Evolutionary conservation across 192 early-diverging fungal species (phyloP).

Genomic region (Entomortierella chlamydospora): DNA sequence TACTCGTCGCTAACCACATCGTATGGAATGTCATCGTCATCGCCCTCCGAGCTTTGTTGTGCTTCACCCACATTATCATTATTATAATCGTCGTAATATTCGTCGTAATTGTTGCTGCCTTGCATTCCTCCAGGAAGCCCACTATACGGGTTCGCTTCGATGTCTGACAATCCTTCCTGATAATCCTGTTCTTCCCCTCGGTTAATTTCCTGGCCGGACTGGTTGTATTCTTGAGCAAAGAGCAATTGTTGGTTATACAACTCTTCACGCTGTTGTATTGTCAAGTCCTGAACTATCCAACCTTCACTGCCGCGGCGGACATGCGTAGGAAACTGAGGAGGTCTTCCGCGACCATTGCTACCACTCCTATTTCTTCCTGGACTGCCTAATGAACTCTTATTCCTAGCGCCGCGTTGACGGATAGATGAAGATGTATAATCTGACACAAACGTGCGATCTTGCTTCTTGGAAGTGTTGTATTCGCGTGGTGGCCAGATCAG

Average conservation of each 20-base stretch:
- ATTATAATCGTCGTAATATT: slow-evolving; percentile 6
- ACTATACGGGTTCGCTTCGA: slow-evolving; percentile 22
- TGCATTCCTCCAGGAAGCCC: slow-evolving; percentile 45
- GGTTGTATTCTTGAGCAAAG: slow-evolving; percentile 34
- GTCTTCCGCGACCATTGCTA: neutral
- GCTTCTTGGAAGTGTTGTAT: slow-evolving; percentile 58
- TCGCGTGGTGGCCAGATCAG: slow-evolving; percentile 80
- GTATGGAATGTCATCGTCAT: slow-evolving; percentile 33
- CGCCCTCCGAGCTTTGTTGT: slow-evolving; percentile 12
- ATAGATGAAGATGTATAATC: slow-evolving; percentile 41
- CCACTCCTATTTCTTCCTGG: neutral
- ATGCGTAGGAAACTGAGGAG: slow-evolving; percentile 37
- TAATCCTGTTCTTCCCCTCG: slow-evolving; percentile 23
- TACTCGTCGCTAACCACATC: slow-evolving; percentile 50
- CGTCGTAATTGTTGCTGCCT: slow-evolving; percentile 13
- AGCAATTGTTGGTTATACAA: slow-evolving; percentile 58
- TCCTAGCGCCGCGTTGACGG: slow-evolving; percentile 3
- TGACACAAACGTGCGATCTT: slow-evolving; percentile 32
- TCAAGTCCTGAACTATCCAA: slow-evolving; percentile 55
- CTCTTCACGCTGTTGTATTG: slow-evolving; percentile 47
- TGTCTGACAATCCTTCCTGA: slow-evolving; percentile 46
- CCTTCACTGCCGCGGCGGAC: slow-evolving; percentile 53
- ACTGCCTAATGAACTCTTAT: slow-evolving; percentile 25
- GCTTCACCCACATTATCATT: neutral
- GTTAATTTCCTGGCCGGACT: slow-evolving; percentile 20